Base-by-base conservation (phyloP, 2,329 filamentous ascomycete genomes). In the Rutstroemia sp. region DNA sequence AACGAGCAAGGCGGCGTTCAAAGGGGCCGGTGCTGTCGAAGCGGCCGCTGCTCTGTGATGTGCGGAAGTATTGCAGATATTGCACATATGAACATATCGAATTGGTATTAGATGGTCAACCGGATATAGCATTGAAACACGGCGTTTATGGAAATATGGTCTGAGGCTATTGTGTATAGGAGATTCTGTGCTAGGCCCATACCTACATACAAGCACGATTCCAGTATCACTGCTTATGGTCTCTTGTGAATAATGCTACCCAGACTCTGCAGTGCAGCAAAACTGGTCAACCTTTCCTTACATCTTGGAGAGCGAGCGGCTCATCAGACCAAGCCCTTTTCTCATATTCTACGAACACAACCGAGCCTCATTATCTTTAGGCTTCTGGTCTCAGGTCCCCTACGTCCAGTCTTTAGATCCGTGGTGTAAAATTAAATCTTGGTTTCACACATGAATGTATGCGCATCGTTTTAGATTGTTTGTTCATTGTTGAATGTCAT, bases 1-100 rank as follows among this genome's bases (percentile, higher is more conserved):
- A 73, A 82, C 82, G 57, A 86, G 78, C 70, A 84, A 86, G 67
- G 78, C 75, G 60, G 70, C 76, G 0, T 88, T 87, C 72, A 82
- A 80, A 66, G 79, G 75, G n/a, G 75, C 77, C 1, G 87, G 87
- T 27, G 80, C 77, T 8, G 75, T 80, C n/a, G 81, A 81, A 65
- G 85, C 82, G 7, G 81, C 81, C 23, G 66, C 67, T 41, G 59
- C 65, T 10, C 58, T 68, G 47, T 69, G 57, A 65, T 14, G 25
- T 5, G 23, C 12, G 14, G 16, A 34, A 12, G 42, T 23, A 21
- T 21, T 16, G 12, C 12, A 46, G 18, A 46, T 46, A 46, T 23
- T 19, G 19, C 21, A 12, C 18, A 23, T 10, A 21, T 19, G 42
- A 46, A 21, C 12, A 23, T 21, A 46, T 46, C 12, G 12, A 12